Evolutionary conservation across 257 asterid species (phyloP), one percentile per base, ranked within the genome.

Genomic region (Leonotis leonurus): DNA sequence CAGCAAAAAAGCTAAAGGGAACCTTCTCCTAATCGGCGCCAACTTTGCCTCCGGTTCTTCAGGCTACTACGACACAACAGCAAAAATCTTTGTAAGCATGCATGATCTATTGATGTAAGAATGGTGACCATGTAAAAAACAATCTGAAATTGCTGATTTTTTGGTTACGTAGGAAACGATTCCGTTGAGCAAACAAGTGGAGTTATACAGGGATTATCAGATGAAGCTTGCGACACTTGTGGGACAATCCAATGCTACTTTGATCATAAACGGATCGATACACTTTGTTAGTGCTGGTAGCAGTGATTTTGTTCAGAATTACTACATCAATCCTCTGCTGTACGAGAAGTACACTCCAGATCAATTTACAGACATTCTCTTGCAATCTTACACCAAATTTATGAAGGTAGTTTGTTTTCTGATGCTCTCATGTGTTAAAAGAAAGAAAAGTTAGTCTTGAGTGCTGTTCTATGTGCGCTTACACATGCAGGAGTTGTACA

Each of bases 31-130:
- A 70, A 76, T 67, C 56, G 97, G 97, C 61, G 88, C 92, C 54
- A 90, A 90, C 75, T 90, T 90, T 26, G 97, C 95, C 33, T 90
- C 97, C 1, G 97, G 77, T 26, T 81, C 94, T 13, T 90, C 95
- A 8, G 97, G 97, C 68, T 90, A 78, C 68, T 81, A 75, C 45
- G 87, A 87, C 13, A 52, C 67, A 49, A 90, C 97, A 1, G 83
- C 95, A 41, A 44, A 71, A 77, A 68, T 90, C 64, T 85, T 75
- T 53, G 95, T 85, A 79, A 74, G 87, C 22, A 56, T 17, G n/a
- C 20, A 17, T 7, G 32, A 16, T 1, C 24, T 3, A 61, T 62
- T 22, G 17, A 49, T 32, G 58, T 21, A 37, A 56, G 32, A 56
- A 17, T 1, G 4, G n/a, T n/a, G n/a, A n/a, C n/a, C n/a, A n/a